These are phyloP conservation scores for Hypsizygus ulmarius DNA, from an alignment of 1,284 basidiomycete species.

Conservation along the genomic window DNA sequence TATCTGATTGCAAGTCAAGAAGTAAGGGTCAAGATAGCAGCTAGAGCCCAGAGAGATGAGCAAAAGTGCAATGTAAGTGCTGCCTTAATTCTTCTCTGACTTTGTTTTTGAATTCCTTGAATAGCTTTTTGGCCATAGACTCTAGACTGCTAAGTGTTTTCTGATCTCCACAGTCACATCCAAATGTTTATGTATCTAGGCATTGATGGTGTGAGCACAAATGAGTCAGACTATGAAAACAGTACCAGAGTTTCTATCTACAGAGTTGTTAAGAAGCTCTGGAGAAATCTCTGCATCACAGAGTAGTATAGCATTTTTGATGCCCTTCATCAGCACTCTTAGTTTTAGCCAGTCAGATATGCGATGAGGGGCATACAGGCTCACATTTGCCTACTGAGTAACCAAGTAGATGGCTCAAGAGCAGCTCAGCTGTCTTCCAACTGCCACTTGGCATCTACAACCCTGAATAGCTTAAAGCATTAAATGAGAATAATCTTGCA, in stretches of 20 bases:
- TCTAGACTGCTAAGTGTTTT: neutral
- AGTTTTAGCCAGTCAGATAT: slow-evolving; percentile 1
- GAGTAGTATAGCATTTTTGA: slow-evolving; percentile 1
- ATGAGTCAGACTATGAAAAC: slow-evolving; percentile 4
- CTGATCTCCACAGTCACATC: neutral
- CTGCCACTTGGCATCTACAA: neutral
- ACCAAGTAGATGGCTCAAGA: neutral
- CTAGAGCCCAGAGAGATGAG: neutral
- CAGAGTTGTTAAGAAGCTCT: slow-evolving; percentile 1
- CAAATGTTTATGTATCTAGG: slow-evolving; percentile 6
- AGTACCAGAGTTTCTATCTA: neutral
- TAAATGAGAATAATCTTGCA: neutral
- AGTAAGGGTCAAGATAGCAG: neutral
- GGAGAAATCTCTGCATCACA: neutral
- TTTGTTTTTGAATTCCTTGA: too few relatives aligned
- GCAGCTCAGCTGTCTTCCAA: neutral
- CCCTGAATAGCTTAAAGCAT: neutral
- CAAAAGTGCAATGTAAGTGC: slow-evolving; percentile 2
- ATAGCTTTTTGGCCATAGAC: neutral
- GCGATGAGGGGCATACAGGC: neutral
- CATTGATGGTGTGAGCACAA: slow-evolving; percentile 1
- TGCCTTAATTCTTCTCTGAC: neutral
- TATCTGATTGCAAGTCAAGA: neutral
- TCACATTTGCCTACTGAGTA: neutral
- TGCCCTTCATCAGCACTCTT: neutral